Base-by-base conservation (phyloP, 495 filamentous ascomycete genomes). In the Trichoderma asperelloides region DNA sequence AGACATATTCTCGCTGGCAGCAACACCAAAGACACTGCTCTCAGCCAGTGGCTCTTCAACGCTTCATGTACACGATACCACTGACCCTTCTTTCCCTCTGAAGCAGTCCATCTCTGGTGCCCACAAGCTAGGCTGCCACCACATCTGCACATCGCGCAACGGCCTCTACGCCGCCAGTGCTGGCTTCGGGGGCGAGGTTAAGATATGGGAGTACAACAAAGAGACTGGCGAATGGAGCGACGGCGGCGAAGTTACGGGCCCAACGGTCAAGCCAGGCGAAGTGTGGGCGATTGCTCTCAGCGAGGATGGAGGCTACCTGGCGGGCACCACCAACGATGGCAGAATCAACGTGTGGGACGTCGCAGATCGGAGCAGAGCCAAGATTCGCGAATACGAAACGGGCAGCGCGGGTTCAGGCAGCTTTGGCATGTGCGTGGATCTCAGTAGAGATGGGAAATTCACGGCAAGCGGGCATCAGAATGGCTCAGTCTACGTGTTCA, bases 401-500 rank as follows among this genome's bases (percentile, higher is more conserved):
- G 96, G 96, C 51, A 89, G 89, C 39, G 89, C 87, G 67, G 80
- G 78, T 12, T 73, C 75, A 11, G 80, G 79, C 1, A 79, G 77
- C 64, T 98, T 96, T 78, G 95, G 93, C 16, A 88, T 92, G 76
- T 89, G 88, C 72, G 86, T 98, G 65, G 94, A 96, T 74, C 74
- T 97, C 63, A 82, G 79, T 40, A 71, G 82, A 37, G 89, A 98
- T 76, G 94, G 93, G 65, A 86, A 84, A 67, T 87, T 94, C 71
- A 92, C 93, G 62, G 95, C 94, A 11, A 93, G 88, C 67, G 95
- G 95, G 0, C 96, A 98, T 76, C 87, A 96, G 75, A 96, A 91
- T 74, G 95, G 95, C 28, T 88, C 86, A n/a, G 85, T 98, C 64
- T 97, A 97, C 73, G 88, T 98, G 45, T 98, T 97, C 80, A 92